phyloP scores from a whole-genome alignment of 306 rosid species.

The Pterocarpus santalinus region DNA sequence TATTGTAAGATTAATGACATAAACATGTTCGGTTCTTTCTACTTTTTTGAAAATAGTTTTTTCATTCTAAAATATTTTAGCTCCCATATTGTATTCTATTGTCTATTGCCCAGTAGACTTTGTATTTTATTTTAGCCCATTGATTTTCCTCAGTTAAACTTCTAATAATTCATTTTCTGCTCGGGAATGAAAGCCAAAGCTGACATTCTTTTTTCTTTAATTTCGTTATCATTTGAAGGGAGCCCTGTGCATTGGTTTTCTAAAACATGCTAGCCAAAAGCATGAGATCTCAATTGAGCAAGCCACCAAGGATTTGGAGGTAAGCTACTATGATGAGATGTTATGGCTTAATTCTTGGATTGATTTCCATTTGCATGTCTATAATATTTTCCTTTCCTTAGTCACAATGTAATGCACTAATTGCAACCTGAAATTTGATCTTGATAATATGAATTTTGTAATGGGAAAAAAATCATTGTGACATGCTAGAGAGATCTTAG shows the following conservation, averaged over 20 bases:
- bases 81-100: constrained; percentile 6
- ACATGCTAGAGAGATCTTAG: not conserved
- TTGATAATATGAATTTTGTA: not conserved
- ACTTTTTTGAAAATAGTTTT: not conserved
- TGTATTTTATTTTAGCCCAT: not conserved
- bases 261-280: constrained; percentile 76
- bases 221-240: constrained; percentile 59
- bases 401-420: not conserved
- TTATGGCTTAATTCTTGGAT: not conserved
- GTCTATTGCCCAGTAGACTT: not conserved
- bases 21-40: not conserved
- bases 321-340: constrained; percentile 43
- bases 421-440: constrained; percentile 9
- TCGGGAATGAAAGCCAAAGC: constrained; percentile 12
- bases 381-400: constrained; percentile 10
- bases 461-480: not conserved
- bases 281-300: constrained; percentile 67
- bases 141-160: not conserved
- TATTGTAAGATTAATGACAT: not conserved
- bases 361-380: constrained; percentile 3
- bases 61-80: not conserved
- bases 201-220: constrained; percentile 1
- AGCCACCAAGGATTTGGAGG: constrained; percentile 72
- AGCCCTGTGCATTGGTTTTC: constrained; percentile 76
- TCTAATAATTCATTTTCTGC: constrained; percentile 9